These are phyloP conservation scores for Xylaria multiplex DNA, from an alignment of 2,329 filamentous ascomycete genomes.

Conservation along the genomic window DNA sequence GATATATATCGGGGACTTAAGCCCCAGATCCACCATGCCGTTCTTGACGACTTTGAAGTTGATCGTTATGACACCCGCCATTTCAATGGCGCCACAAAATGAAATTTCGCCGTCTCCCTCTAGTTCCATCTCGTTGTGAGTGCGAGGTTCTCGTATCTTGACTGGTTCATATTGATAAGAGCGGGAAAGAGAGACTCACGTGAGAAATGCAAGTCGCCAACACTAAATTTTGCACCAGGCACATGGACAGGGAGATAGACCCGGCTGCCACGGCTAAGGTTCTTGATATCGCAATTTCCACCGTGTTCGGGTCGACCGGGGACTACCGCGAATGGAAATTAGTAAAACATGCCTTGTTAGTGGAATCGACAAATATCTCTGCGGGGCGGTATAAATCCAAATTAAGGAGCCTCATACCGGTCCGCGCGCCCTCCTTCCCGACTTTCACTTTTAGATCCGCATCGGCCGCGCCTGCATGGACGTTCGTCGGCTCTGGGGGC, in stretches of 20 bases:
- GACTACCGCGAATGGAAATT: slow-evolving; percentile 54
- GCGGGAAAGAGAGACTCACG: slow-evolving; percentile 54
- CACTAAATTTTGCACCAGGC: slow-evolving; percentile 85
- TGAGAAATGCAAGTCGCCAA: slow-evolving; percentile 88
- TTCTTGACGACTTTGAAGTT: slow-evolving; percentile 89
- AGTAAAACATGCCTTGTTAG: neutral
- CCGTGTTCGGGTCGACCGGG: slow-evolving; percentile 87
- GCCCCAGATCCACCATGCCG: slow-evolving; percentile 76
- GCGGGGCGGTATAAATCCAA: neutral
- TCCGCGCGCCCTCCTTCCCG: slow-evolving; percentile 81
- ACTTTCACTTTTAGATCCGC: slow-evolving; percentile 71
- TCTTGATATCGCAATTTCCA: slow-evolving; percentile 93
- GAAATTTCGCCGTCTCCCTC: slow-evolving; percentile 91
- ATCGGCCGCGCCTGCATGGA: slow-evolving; percentile 75
- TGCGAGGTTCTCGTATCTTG: slow-evolving; percentile 12
- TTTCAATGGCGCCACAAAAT: slow-evolving; percentile 91
- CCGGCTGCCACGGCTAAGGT: slow-evolving; percentile 79
- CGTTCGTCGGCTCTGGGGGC: slow-evolving; percentile 76
- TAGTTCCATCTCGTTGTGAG: slow-evolving; percentile 39
- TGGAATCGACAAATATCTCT: neutral
- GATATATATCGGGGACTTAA: slow-evolving; percentile 86
- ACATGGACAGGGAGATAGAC: slow-evolving; percentile 92
- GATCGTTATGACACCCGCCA: slow-evolving; percentile 90
- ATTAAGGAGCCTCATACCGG: slow-evolving; percentile 48
- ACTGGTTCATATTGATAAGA: no score